Conservation (phyloP, 1,139 yeast genomes). For the Scheffersomyces lignicola region DNA sequence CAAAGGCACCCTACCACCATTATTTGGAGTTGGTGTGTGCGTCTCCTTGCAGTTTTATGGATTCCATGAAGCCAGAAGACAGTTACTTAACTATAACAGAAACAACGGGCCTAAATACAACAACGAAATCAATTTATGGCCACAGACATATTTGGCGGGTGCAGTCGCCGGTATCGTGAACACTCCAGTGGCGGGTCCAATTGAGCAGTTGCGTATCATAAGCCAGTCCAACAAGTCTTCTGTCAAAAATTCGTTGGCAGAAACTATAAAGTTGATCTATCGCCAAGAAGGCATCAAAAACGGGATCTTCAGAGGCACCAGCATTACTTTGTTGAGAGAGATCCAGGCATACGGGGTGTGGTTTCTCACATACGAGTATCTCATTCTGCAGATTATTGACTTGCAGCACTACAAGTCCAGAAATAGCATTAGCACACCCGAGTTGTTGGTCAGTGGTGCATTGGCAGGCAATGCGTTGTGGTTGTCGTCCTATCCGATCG, state of each 20-base stretch:
- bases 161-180: constrained; percentile 79
- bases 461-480: constrained; percentile 72
- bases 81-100: constrained; percentile 34
- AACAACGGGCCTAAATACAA: constrained; percentile 5
- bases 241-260: constrained; percentile 41
- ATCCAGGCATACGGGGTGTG: constrained; percentile 82
- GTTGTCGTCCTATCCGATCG: constrained; percentile 71
- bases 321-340: constrained; percentile 64
- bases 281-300: constrained; percentile 41
- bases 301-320: constrained; percentile 62
- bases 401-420: constrained; percentile 39
- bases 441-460: constrained; percentile 64
- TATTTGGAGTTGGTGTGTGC: constrained; percentile 68
- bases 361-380: constrained; percentile 70
- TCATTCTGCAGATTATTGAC: constrained; percentile 46
- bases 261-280: constrained; percentile 45
- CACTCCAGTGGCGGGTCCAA: constrained; percentile 70
- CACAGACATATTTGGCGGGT: constrained; percentile 71
- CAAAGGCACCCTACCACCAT: constrained; percentile 48
- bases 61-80: constrained; percentile 74
- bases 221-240: constrained; percentile 58
- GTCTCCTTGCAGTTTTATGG: constrained; percentile 76
- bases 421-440: constrained; percentile 58
- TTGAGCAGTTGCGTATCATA: constrained; percentile 72
- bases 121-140: constrained; percentile 47